Evolutionary conservation across 805 yeast species (phyloP), one percentile per base, ranked within the genome.

Genomic region (Lachancea nothofagi): DNA sequence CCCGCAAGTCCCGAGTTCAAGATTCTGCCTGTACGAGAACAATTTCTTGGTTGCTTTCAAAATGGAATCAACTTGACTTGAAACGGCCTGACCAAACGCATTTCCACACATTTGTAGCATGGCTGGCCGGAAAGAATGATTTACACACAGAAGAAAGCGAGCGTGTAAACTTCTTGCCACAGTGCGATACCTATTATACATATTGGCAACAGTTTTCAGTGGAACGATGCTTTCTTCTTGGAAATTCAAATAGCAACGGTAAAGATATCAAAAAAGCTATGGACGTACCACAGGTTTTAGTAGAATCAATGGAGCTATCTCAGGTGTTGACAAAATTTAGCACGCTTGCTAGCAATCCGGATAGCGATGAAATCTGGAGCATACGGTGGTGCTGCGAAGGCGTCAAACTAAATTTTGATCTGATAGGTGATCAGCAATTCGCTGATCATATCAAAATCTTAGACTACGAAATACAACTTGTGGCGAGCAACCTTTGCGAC

Each of bases 11-110:
- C 3, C 53, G 53, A 2, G 51, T 53, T 7, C 53, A 56, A 2
- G 57, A 53, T n/a, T 44, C 60, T 1, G 40, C 61, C 8, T 48
- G 51, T 2, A 54, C 59, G 10, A 66, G 60, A 34, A 56, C 78
- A 0, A 51, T 65, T 7, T 63, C 67, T 8, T 83, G 90, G 90
- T 32, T 77, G 3, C 27, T 59, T 1, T 53, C 67, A 0, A 75
- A 72, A 48, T 73, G 78, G 77, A 51, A 50, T 9, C 54, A 58
- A n/a, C 25, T 61, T 4, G 17, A 40, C 1, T 23, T 32, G 1
- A 18, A 48, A 1, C 33, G 45, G 3, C 40, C 43, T 3, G 48
- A 40, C 23, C 45, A 57, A 32, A 23, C 40, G 13, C 10, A 43
- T 0, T 47, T 74, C 12, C 55, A 65, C 5, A 27, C 46, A 1